A percentile compares a stretch with the other conserved stretches of the same genome.
Evolutionary conservation across 495 filamentous ascomycete species (phyloP).

Genomic region (Penicillium nucicola): DNA sequence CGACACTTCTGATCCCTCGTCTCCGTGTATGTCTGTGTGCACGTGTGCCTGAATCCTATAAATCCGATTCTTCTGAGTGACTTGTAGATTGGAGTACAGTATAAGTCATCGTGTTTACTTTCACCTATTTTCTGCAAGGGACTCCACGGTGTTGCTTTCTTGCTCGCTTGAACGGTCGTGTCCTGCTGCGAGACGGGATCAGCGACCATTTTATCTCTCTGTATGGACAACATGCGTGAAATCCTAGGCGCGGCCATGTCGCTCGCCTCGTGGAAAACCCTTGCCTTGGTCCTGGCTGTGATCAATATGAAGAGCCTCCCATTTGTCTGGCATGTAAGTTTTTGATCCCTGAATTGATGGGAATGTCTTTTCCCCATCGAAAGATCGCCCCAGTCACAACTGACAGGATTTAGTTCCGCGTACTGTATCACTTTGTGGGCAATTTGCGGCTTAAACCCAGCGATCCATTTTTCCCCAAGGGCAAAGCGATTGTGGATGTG

Average conservation of each 20-base stretch:
- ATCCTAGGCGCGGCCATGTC: conserved; percentile 20
- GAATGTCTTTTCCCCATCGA: background rate
- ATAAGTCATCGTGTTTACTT: conserved; percentile 8
- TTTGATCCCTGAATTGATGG: background rate
- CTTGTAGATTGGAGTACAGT: conserved; percentile 4
- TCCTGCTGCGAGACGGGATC: background rate
- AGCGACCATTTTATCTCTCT: background rate
- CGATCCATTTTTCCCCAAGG: conserved; percentile 34
- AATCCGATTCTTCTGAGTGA: background rate
- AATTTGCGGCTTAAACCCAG: conserved; percentile 49
- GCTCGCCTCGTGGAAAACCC: conserved; percentile 47
- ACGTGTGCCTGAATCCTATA: background rate
- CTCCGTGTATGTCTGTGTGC: background rate
- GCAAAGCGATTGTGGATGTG: conserved; percentile 25
- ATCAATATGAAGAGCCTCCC: conserved; percentile 62
- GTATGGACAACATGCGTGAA: conserved; percentile 22
- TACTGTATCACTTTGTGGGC: conserved; percentile 46
- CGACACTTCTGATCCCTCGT: background rate
- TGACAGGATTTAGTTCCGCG: conserved; percentile 39
- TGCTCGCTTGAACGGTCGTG: background rate
- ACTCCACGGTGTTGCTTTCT: background rate
- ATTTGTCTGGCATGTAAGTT: conserved; percentile 61
- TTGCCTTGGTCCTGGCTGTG: conserved; percentile 53
- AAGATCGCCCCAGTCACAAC: conserved; percentile 1
- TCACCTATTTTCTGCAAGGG: conserved; percentile 1